Evolutionary conservation across 306 rosid genomes (phyloP).

Genomic region (Pterocarpus santalinus): DNA sequence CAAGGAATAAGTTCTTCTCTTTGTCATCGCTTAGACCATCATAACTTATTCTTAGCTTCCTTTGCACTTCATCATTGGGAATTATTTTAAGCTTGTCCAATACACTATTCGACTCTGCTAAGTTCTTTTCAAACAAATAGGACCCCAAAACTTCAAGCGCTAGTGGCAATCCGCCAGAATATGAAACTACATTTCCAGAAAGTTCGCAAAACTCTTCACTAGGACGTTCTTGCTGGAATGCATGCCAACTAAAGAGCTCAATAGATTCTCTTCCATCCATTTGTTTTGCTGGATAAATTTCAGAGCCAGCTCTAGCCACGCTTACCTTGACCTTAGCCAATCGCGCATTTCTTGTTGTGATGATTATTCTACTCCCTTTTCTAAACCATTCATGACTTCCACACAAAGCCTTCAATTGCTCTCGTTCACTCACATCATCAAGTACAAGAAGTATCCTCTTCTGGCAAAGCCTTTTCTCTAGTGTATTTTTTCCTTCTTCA

Average conservation of each 20-base stretch:
- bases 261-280: slow-evolving; percentile 24
- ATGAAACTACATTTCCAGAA: background rate
- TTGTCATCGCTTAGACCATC: background rate
- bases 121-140: background rate
- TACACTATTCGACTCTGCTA: background rate
- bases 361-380: slow-evolving; percentile 40
- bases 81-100: slow-evolving; percentile 10
- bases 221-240: slow-evolving; percentile 41
- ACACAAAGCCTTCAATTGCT: slow-evolving; percentile 29
- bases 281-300: background rate
- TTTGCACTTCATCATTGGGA: slow-evolving; percentile 28
- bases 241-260: slow-evolving; percentile 50
- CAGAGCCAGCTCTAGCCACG: background rate
- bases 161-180: slow-evolving; percentile 39
- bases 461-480: background rate
- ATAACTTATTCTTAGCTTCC: slow-evolving; percentile 33
- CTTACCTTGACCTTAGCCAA: too few relatives aligned
- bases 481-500: background rate
- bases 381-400: slow-evolving; percentile 30
- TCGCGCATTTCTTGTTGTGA: slow-evolving; percentile 38
- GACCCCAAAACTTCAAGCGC: slow-evolving; percentile 44
- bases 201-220: background rate
- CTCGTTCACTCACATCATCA: slow-evolving; percentile 28
- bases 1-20: slow-evolving; percentile 31
- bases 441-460: slow-evolving; percentile 34